A percentile compares a stretch with the other conserved stretches of the same genome.
These are phyloP conservation scores for Suhomyces kilbournensis DNA, from an alignment of 805 yeast genomes.

Conservation along the genomic window DNA sequence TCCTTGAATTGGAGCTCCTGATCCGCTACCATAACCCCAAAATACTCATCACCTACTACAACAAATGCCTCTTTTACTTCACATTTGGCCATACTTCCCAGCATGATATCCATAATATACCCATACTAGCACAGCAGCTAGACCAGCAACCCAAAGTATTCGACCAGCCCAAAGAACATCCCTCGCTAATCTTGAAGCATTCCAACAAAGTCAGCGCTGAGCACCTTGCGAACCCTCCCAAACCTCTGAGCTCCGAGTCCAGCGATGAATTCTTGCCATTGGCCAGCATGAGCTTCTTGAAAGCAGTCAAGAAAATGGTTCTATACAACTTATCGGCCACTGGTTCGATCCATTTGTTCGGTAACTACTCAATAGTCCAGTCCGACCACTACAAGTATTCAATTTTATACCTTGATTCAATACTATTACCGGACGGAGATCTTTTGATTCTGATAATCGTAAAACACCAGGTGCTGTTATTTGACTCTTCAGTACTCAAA, in stretches of 20 bases:
- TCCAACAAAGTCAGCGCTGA: constrained; percentile 22
- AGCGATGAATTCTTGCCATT: constrained; percentile 29
- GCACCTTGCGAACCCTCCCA: constrained; percentile 29
- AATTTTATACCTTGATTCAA: constrained; percentile 35
- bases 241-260: constrained; percentile 9
- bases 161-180: constrained; percentile 20
- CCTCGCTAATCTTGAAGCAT: constrained; percentile 22
- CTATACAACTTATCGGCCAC: constrained; percentile 29
- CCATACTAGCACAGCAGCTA: constrained; percentile 2
- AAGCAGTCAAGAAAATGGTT: constrained; percentile 39
- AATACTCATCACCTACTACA: constrained; percentile 40
- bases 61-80: constrained; percentile 37
- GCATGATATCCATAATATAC: not conserved
- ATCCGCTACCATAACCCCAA: constrained; percentile 36
- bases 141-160: not conserved
- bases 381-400: constrained; percentile 8
- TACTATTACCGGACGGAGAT: constrained; percentile 38
- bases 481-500: constrained; percentile 21
- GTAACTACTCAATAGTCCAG: constrained; percentile 32
- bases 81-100: constrained; percentile 23
- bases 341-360: constrained; percentile 30
- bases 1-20: constrained; percentile 37
- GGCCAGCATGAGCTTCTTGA: constrained; percentile 36
- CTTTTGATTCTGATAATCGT: constrained; percentile 29
- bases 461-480: constrained; percentile 24